Evolutionary conservation across 2,329 filamentous ascomycete genomes (phyloP), one percentile per base, ranked within the genome.

Genomic region (Mycocentrospora acerina): DNA sequence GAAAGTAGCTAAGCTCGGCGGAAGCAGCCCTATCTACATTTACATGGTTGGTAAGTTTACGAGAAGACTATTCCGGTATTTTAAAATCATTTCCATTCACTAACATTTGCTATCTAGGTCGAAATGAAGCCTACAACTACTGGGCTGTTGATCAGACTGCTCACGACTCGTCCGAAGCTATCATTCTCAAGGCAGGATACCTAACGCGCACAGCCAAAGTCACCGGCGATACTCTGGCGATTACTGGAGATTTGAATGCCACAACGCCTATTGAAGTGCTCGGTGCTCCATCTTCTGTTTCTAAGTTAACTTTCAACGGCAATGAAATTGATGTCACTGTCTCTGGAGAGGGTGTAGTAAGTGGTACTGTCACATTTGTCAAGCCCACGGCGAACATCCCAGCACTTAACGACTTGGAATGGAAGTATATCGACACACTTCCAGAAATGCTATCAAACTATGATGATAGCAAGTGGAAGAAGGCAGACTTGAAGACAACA

Each of bases 231-330:
- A 74, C 75, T 1, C 71, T 91, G 4, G 71, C 77, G 10, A 62
- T 91, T 3, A 78, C 77, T 4, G 87, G 83, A 3, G 87, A 93
- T 54, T 74, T 90, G 46, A 90, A 91, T 51, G 64, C 74, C 1
- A 88, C 85, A 0, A 82, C 82, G 0, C 56, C 77, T 0, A 65
- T 91, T 11, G 85, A 90, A 48, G 72, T 91, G 15, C 78, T 89
- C 22, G 82, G 84, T 3, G 75, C 79, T 0, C 76, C 80, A 0
- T 59, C 68, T 1, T 62, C 58, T 1, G 69, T 79, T 1, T 74
- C 76, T n/a, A 71, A 70, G 8, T 68, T 86, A n/a, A 73, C 72
- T 8, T 83, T 85, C 71, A 86, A 87, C 53, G 77, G 76, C 33
- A 57, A 77, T 19, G 51, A 58, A 0, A 33, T 71, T 7, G 22